Percentiles rank a stretch among this genome's conserved stretches.
Conservation (phyloP, 2,329 filamentous ascomycete species). For the Stachybotrys elegans region DNA sequence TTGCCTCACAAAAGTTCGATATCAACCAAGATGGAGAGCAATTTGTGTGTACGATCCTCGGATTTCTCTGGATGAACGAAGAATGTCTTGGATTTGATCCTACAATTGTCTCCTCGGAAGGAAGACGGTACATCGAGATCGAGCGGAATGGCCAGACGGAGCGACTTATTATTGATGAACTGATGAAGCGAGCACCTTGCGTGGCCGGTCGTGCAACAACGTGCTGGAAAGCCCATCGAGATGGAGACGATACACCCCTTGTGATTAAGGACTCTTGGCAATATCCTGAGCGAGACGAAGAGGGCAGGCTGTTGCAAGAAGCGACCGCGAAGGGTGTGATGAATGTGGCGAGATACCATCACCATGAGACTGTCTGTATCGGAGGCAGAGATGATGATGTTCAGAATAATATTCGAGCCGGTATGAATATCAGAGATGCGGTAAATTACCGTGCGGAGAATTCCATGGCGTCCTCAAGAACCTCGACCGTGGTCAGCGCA, state of each 20-base stretch:
- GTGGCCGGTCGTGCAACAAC: constrained; percentile 33
- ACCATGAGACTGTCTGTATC: constrained; percentile 35
- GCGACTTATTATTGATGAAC: constrained; percentile 32
- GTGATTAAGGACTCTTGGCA: constrained; percentile 45
- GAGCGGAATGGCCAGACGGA: neutral
- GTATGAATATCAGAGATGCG: constrained; percentile 27
- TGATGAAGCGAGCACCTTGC: constrained; percentile 26
- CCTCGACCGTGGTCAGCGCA: constrained; percentile 5
- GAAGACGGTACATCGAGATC: constrained; percentile 6
- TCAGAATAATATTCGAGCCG: constrained; percentile 23
- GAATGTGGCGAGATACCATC: constrained; percentile 36
- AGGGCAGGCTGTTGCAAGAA: constrained; percentile 33
- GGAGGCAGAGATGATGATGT: constrained; percentile 26
- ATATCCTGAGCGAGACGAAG: constrained; percentile 32
- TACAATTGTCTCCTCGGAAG: neutral
- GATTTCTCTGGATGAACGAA: constrained; percentile 27
- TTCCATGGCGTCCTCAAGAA: constrained; percentile 2
- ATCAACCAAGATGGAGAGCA: constrained; percentile 35
- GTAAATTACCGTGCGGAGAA: constrained; percentile 22
- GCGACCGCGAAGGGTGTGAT: constrained; percentile 28
- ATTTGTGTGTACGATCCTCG: constrained; percentile 35
- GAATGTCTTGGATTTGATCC: constrained; percentile 8
- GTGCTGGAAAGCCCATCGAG: constrained; percentile 37
- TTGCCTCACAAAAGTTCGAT: constrained; percentile 38
- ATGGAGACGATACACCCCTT: constrained; percentile 26